These are phyloP conservation scores for Quercus engelmannii DNA, from an alignment of 306 rosid genomes.

Conservation along the genomic window DNA sequence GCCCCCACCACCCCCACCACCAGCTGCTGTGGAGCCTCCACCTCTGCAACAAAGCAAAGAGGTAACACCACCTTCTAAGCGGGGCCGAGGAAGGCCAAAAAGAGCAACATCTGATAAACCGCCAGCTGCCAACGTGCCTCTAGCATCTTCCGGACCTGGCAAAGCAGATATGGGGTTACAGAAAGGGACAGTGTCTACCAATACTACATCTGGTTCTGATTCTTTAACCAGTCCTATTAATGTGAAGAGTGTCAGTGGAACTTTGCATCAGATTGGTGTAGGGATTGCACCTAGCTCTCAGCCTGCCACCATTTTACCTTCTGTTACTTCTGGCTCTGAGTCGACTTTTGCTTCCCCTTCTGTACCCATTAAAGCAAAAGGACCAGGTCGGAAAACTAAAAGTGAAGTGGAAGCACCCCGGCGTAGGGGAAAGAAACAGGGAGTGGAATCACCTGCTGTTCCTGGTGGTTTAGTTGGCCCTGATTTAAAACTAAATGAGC, in stretches of 20 bases:
- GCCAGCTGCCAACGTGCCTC: constrained; percentile 37
- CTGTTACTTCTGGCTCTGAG: constrained; percentile 38
- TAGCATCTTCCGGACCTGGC: constrained; percentile 42
- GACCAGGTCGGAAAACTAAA: constrained; percentile 64
- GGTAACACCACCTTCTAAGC: constrained; percentile 78
- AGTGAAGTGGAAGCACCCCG: constrained; percentile 54
- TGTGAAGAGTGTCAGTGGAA: constrained; percentile 31
- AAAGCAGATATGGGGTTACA: constrained; percentile 41
- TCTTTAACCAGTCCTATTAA: constrained; percentile 35
- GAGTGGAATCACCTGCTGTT: constrained; percentile 33
- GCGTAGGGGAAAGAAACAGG: constrained; percentile 83
- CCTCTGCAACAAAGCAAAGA: constrained; percentile 56
- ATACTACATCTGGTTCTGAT: constrained; percentile 39
- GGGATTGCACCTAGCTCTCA: constrained; percentile 40
- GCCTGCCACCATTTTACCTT: constrained; percentile 33
- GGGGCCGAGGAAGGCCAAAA: constrained; percentile 99
- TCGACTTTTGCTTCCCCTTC: constrained; percentile 31
- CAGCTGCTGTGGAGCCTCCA: constrained; percentile 47
- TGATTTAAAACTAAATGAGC: constrained; percentile 53
- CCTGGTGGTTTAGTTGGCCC: constrained; percentile 42
- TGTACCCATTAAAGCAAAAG: constrained; percentile 52
- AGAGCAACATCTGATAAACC: constrained; percentile 56
- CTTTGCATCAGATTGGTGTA: constrained; percentile 25
- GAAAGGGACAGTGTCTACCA: constrained; percentile 41
- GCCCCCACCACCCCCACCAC: constrained; percentile 11